Percentiles rank a stretch among this genome's conserved stretches.
Conservation (phyloP, 495 filamentous ascomycete genomes). For the Thermochaetoides thermophila region DNA sequence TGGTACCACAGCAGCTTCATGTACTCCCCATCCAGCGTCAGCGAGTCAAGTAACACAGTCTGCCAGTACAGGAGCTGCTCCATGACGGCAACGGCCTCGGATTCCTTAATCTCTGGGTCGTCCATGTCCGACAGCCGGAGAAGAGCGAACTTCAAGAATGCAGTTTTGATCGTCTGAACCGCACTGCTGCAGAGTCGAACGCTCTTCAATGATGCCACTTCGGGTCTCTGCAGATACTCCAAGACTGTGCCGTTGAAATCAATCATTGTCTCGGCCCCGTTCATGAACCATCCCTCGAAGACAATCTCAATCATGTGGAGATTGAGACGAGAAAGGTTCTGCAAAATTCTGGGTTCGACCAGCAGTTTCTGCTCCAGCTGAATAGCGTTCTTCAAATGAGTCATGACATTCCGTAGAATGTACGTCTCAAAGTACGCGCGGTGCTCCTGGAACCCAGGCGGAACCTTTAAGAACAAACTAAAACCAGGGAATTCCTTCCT, state of each 20-base stretch:
- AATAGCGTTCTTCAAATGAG: conserved; percentile 51
- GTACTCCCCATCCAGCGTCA: conserved; percentile 59
- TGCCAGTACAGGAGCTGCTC: conserved; percentile 91
- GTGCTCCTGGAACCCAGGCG: conserved; percentile 82
- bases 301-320: conserved; percentile 74
- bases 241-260: conserved; percentile 76
- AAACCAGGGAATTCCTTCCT: conserved; percentile 87
- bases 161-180: conserved; percentile 53
- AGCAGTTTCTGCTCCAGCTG: conserved; percentile 56
- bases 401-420: conserved; percentile 59
- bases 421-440: conserved; percentile 92
- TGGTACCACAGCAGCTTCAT: conserved; percentile 78
- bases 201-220: conserved; percentile 62
- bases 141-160: conserved; percentile 61
- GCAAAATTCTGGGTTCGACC: conserved; percentile 69
- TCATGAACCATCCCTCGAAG: conserved; percentile 90
- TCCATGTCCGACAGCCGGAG: conserved; percentile 74
- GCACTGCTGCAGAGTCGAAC: conserved; percentile 79
- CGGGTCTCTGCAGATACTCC: conserved; percentile 78
- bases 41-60: conserved; percentile 64
- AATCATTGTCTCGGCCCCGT: conserved; percentile 65
- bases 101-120: conserved; percentile 38
- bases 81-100: conserved; percentile 51
- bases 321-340: conserved; percentile 68
- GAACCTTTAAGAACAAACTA: conserved; percentile 74